Evolutionary conservation across 1,139 yeast species (phyloP), one percentile per base, ranked within the genome.

Genomic region (Scheffersomyces insectosa): DNA sequence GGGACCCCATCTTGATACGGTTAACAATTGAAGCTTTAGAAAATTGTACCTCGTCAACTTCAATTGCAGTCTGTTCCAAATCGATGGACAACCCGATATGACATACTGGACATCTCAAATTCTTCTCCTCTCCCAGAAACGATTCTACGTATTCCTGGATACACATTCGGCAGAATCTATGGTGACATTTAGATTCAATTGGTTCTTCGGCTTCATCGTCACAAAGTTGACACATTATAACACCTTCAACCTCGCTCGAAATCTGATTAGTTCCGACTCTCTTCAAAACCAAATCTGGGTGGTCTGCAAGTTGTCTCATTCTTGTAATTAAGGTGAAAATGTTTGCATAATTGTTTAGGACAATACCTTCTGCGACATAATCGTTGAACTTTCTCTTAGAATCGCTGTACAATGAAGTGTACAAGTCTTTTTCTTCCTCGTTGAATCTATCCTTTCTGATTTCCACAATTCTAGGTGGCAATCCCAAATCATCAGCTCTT

Each of bases 141-240:
- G 95, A 84, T 50, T 90, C 97, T 39, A 86, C 80, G 57, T 93
- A 93, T 61, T 95, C 99, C 51, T 78, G 82, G 45, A 93, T 81
- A 62, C 99, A 93, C 74, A 93, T 75, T 33, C 99, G 78, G 61
- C 99, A 93, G 60, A 93, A 93, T 45, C 80, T 79, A 58, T 93
- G 99, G 54, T 88, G 97, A 60, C 99, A 93, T 60, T 85, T 87
- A 2, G 97, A 87, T 61, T 88, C 91, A 39, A 95, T 89, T 0
- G 99, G 96, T 49, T 93, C 99, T 63, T 93, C 98, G 0, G 99
- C 97, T 63, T 90, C 97, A 59, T 95, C 99, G 54, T 91, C 98
- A 66, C 99, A 95, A 25, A 93, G 64, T 53, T 88, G 95, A 61
- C 99, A 93, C 38, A 95, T 85, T 25, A 90, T 77, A 1, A 85